Percentiles rank a stretch among this genome's conserved stretches.
Evolutionary conservation across 257 asterid genomes (phyloP).

Genomic region (Solanum bulbocastanum): DNA sequence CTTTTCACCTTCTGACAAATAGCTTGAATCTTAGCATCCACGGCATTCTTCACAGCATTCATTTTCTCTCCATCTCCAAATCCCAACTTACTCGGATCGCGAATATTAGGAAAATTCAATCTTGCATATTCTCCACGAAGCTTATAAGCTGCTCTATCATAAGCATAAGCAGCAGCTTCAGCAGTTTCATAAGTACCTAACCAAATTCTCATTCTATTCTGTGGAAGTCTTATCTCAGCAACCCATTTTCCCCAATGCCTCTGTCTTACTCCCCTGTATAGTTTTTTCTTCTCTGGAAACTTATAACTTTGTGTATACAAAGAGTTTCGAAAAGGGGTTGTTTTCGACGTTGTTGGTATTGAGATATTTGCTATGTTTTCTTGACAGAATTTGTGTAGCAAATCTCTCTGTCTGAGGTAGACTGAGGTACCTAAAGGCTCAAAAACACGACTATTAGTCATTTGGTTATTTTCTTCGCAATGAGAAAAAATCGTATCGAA

Average conservation of each 20-base stretch:
- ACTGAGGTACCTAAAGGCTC: conserved; percentile 69
- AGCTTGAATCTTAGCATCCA: conserved; percentile 82
- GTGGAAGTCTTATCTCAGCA: conserved; percentile 89
- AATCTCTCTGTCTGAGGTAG: conserved; percentile 51
- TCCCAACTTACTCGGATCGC: conserved; percentile 50
- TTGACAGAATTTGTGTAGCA: conserved; percentile 41
- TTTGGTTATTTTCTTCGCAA: conserved; percentile 22
- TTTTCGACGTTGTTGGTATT: neutral
- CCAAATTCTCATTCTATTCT: conserved; percentile 89
- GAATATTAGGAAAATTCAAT: conserved; percentile 65
- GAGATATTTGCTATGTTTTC: conserved; percentile 16
- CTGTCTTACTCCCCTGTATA: conserved; percentile 93
- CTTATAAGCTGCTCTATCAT: conserved; percentile 87
- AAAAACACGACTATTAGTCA: neutral
- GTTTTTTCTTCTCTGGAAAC: conserved; percentile 56
- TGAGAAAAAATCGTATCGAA: conserved; percentile 70
- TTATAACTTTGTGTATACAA: conserved; percentile 16
- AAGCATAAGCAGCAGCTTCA: conserved; percentile 93
- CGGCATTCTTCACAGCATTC: conserved; percentile 60
- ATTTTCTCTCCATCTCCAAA: conserved; percentile 37
- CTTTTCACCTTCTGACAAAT: conserved; percentile 63
- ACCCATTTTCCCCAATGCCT: conserved; percentile 99
- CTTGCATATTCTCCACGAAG: conserved; percentile 95
- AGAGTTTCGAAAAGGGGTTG: conserved; percentile 12
- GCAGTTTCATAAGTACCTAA: conserved; percentile 89